Conservation (phyloP, 805 yeast genomes). For the Kazachstania psychrophila region DNA sequence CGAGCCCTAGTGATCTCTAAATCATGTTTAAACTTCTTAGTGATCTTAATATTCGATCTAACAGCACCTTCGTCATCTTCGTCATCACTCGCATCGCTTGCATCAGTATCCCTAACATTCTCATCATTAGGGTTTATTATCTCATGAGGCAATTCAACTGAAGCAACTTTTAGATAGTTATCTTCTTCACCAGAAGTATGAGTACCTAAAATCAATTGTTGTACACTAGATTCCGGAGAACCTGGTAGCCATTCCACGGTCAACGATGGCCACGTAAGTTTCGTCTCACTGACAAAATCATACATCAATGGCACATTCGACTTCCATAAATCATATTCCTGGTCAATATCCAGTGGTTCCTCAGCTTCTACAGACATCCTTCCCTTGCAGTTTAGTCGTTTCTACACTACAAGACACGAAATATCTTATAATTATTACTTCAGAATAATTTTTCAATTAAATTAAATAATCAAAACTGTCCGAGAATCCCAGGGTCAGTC, state of each 20-base stretch:
- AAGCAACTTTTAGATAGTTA: slow-evolving; percentile 57
- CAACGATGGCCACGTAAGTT: slow-evolving; percentile 72
- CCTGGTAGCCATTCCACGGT: slow-evolving; percentile 69
- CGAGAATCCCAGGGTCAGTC: too few species aligned
- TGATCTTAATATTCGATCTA: slow-evolving; percentile 46
- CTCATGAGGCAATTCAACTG: slow-evolving; percentile 45
- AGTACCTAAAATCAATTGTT: slow-evolving; percentile 57
- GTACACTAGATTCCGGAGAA: slow-evolving; percentile 25
- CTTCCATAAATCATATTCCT: slow-evolving; percentile 72
- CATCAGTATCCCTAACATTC: slow-evolving; percentile 4
- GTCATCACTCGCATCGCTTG: slow-evolving; percentile 6
- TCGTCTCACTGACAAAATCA: slow-evolving; percentile 73
- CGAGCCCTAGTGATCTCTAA: slow-evolving; percentile 69
- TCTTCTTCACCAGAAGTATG: slow-evolving; percentile 64
- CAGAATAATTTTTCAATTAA: too few species aligned
- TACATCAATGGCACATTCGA: slow-evolving; percentile 76
- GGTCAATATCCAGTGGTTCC: slow-evolving; percentile 27
- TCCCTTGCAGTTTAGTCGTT: too few species aligned
- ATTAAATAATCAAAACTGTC: too few species aligned
- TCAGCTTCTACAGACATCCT: not conserved
- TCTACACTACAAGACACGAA: too few species aligned
- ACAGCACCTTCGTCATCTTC: slow-evolving; percentile 11
- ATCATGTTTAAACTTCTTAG: slow-evolving; percentile 50
- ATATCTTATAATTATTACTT: too few species aligned
- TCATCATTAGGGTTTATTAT: not conserved